Base-by-base conservation (phyloP, 768 basidiomycete genomes). In the Leucogyrophana mollusca region DNA sequence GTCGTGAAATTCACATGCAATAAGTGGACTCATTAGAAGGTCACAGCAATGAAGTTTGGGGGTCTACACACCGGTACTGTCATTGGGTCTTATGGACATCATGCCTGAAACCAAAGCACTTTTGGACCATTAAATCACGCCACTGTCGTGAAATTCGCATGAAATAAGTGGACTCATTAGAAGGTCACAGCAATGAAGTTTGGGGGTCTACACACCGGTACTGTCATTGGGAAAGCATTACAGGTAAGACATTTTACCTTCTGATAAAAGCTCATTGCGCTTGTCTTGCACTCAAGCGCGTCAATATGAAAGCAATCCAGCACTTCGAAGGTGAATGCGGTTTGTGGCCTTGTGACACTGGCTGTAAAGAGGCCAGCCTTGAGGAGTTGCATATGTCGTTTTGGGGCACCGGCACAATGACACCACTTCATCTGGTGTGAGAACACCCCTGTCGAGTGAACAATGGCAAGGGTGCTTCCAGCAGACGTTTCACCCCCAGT, bases 261-360 rank as follows among this genome's bases (percentile, higher is more conserved):
- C 11, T 41, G 4, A 20, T 41, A 39, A 25, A 24, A 45, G 9
- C 36, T 40, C 44, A 45, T 45, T 9, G 44, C 44, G 16, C 18
- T 27, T 4, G 38, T 46, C 9, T 46, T 47, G 27, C 60, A 59
- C 34, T 59, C 51, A 22, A 62, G 10, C 1, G 30, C 7, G 14
- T 61, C 51, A 3, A 63, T 37, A 4, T 50, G 25, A 35, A 61
- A 59, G 4, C 52, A 10, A 36, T 64, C 44, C 8, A 61, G 49
- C 2, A 56, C 57, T 6, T 36, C 16, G 33, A 61, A 61, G 2
- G 55, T 60, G 20, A 62, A 62, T 1, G 50, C 57, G 0, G 50
- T 52, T 24, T 50, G 33, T n/a, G 59, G 55, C 16, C 25, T 36
- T 0, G 18, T 20, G 3, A 49, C 38, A 14, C 41, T 53, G 2